Evolutionary conservation across 805 yeast species (phyloP), one percentile per base, ranked within the genome.

Genomic region (Myxozyma udenii): DNA sequence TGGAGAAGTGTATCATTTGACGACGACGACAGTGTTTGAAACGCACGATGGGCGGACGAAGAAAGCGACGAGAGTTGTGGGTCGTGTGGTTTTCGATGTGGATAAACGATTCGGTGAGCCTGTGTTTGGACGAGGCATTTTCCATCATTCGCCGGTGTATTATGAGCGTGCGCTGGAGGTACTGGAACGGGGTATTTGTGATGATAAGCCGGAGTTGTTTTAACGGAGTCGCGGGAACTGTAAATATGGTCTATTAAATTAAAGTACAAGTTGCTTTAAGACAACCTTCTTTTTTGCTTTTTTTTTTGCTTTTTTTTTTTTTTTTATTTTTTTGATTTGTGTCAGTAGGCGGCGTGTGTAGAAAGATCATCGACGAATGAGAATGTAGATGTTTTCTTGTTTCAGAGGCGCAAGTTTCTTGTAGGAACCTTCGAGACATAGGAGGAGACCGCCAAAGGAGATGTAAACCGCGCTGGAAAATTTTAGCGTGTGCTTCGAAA

Each of bases 351-450:
- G 32, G 32, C 32, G 32, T 6, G 12, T 26, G n/a, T n/a, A n/a
- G 9, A 9, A 14, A 11, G 46, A 11, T 53, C 72, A 79, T 63
- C 78, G 85, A 75, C 98, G 89, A 65, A 91, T 84, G 68, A 93
- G 77, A 64, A 93, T 76, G 73, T 90, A 93, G 59, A 95, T 84
- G 67, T 87, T 88, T 66, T 91, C 98, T 74, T 91, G 98, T 71
- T 91, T 93, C 70, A 93, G 80, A 63, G 81, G 77, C 47, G 91
- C 85, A 65, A 93, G 79, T 42, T 85, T 84, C 70, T 97, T 82
- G 74, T 90, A 93, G 51, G 87, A 87, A 62, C 98, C 98, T 72
- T 93, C 98, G 59, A 93, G 75, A 65, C 97, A 85, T 81, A 91
- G 78, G 62, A 93, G 76, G 63, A 93, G 78, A 3, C 98, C 98